Evolutionary conservation across 306 rosid genomes (phyloP), one percentile per base, ranked within the genome.

Genomic region (Quercus parvula): DNA sequence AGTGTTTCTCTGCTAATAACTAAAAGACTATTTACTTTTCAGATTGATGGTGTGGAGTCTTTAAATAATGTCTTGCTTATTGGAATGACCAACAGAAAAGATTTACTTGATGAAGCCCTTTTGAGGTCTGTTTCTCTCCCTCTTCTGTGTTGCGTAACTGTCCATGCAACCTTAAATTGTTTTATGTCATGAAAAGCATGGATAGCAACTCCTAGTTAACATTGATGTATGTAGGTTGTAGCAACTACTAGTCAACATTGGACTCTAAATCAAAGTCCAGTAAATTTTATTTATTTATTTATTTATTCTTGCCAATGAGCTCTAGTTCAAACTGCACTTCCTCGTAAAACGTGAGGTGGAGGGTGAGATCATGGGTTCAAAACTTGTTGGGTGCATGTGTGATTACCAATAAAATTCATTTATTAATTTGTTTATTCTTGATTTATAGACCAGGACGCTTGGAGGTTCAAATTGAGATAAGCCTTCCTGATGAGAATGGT

Each of bases 11-110:
- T 44, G 33, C 68, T 59, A 15, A 67, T 56, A 46, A 68, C 83
- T 81, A 24, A 83, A 51, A 80, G 66, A 68, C 61, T 67, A 67
- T 62, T 71, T 85, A 74, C 77, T 83, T 82, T 87, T 75, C 92
- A 96, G 99, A 96, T 96, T 78, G 99, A 96, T 91, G 99, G 99
- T 62, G 99, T 96, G 81, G 99, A 96, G 80, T 91, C 99, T 14
- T 84, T 96, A 59, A 96, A 96, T 79, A 96, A 96, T 93, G 99
- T 96, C 67, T 86, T 96, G 86, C 99, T 96, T 83, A 96, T 96
- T 89, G 99, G 99, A 84, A 96, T 96, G 98, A 96, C 99, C 70
- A 96, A 96, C 89, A 91, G 99, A 87, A 96, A 93, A 87, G 98
- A 96, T 85, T 85, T 96, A 88, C 95, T 96, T 87, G 99, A 96